These are phyloP conservation scores for Lipomyces chichibuensis DNA, from an alignment of 805 yeast genomes.

Conservation along the genomic window DNA sequence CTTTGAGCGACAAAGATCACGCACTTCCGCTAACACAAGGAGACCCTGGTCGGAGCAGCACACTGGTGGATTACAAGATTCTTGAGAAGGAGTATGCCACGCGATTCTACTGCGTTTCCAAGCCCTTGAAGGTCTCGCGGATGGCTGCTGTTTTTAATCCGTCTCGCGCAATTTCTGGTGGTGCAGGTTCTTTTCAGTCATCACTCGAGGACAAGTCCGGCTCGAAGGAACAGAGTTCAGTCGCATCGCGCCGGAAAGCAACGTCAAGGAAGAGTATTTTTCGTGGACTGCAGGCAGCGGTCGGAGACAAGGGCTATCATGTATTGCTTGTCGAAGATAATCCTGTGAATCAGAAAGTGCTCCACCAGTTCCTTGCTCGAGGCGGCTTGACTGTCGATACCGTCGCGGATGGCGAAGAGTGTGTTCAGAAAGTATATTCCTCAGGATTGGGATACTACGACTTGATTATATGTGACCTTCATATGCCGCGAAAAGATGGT, in stretches of 20 bases:
- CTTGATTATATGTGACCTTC: constrained; percentile 43
- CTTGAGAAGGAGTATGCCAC: constrained; percentile 21
- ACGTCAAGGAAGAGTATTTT: constrained; percentile 33
- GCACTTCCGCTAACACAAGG: background rate
- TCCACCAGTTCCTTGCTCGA: constrained; percentile 48
- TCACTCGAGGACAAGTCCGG: background rate
- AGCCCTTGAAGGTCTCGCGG: constrained; percentile 32
- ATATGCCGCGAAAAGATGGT: constrained; percentile 46
- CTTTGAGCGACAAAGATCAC: too few species aligned
- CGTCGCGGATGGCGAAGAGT: constrained; percentile 43
- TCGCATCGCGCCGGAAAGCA: background rate
- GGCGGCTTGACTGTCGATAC: constrained; percentile 42
- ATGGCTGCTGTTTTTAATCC: constrained; percentile 24
- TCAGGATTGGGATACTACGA: constrained; percentile 37
- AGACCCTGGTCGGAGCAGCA: background rate
- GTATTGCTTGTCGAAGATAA: constrained; percentile 91
- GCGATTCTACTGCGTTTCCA: constrained; percentile 33
- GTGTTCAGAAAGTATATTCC: constrained; percentile 38
- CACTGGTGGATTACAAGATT: constrained; percentile 19
- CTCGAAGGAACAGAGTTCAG: background rate
- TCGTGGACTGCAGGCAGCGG: constrained; percentile 32
- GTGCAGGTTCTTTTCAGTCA: background rate
- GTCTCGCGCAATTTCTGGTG: background rate
- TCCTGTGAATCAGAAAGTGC: constrained; percentile 85
- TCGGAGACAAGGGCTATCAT: constrained; percentile 28